Evolutionary conservation across 2,329 filamentous ascomycete species (phyloP).

Genomic region (Monosporascus sp.): DNA sequence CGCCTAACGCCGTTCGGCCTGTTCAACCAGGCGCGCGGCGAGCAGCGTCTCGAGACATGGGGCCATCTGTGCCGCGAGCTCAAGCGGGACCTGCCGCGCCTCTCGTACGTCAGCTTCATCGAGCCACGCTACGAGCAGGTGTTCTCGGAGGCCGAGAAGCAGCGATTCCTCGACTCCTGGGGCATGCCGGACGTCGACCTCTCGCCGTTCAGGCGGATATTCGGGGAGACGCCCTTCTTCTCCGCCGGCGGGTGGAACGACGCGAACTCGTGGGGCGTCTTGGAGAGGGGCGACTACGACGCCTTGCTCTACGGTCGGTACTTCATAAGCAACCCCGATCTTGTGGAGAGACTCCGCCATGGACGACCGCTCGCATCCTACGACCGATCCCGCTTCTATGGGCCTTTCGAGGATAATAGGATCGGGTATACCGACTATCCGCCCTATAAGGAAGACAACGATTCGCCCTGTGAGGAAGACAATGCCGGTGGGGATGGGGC

Average conservation of each 20-base stretch:
- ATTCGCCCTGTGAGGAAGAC: too few species aligned
- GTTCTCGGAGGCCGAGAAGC: conserved; percentile 26
- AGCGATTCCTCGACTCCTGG: conserved; percentile 32
- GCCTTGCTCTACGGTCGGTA: conserved; percentile 38
- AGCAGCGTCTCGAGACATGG: conserved; percentile 44
- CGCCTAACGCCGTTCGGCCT: conserved; percentile 35
- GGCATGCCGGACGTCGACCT: conserved; percentile 22
- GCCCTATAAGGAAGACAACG: background rate
- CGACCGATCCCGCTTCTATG: conserved; percentile 34
- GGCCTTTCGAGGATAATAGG: conserved; percentile 4
- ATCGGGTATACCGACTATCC: background rate
- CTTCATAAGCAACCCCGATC: conserved; percentile 42
- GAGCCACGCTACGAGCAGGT: conserved; percentile 45
- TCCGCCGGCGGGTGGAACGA: conserved; percentile 21
- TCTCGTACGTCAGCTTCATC: conserved; percentile 45
- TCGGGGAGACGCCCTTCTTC: conserved; percentile 23
- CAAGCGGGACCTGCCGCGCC: conserved; percentile 21
- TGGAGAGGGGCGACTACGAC: conserved; percentile 23
- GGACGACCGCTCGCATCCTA: conserved; percentile 33
- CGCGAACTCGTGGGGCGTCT: conserved; percentile 21
- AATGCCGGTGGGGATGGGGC: too few species aligned
- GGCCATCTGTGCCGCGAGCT: conserved; percentile 38
- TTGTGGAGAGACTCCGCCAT: conserved; percentile 33
- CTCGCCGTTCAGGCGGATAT: conserved; percentile 19
- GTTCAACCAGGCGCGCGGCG: conserved; percentile 41